Base-by-base conservation (phyloP, 2,329 filamentous ascomycete species). In the Fonsecaea erecta region DNA sequence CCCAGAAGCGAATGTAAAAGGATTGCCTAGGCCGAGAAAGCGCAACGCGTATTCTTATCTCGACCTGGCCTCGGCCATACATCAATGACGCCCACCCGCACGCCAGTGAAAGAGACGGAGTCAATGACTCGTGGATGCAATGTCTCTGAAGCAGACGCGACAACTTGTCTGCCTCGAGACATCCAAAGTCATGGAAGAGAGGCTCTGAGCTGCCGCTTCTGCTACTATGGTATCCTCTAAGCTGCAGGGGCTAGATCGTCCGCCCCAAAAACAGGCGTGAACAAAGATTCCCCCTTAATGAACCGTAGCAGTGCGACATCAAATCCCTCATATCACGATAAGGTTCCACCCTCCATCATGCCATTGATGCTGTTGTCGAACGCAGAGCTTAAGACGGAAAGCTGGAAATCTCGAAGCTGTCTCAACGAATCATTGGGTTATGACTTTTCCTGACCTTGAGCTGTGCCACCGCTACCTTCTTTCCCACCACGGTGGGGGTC, bases 41-140 rank as follows among this genome's bases (percentile, higher is more conserved):
- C 8, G 54, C n/a, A 40, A 24, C 9, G 9, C 16, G 26, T 30
- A 57, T 26, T 57, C 54, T 57, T 46, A 30, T 46, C 54, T 46
- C 35, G 11, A 46, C 54, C 30, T 57, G 21, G 34, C 35, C 26
- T 30, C n/a, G 24, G 35, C 37, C 40, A 58, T 30, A 14, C 21
- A 46, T 30, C 24, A 28, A 57, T 16, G 7, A 9, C 3, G 9
- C 55, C n/a, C 35, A n/a, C n/a, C 21, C 18, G 18, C 43, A 48
- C 18, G 21, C 30, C 7, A 16, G 7, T 48, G 55, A 48, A n/a
- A 48, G 18, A 24, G 18, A 11, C 24, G 8, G n/a, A 24, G 18
- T 18, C 18, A 48, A 12, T 48, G 43, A 48, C 21, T 48, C 5
- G 18, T 24, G 2, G 37, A 40, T n/a, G 37, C 16, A 40, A n/a